Conservation (phyloP, 768 basidiomycete genomes). For the Trametes cingulata region DNA sequence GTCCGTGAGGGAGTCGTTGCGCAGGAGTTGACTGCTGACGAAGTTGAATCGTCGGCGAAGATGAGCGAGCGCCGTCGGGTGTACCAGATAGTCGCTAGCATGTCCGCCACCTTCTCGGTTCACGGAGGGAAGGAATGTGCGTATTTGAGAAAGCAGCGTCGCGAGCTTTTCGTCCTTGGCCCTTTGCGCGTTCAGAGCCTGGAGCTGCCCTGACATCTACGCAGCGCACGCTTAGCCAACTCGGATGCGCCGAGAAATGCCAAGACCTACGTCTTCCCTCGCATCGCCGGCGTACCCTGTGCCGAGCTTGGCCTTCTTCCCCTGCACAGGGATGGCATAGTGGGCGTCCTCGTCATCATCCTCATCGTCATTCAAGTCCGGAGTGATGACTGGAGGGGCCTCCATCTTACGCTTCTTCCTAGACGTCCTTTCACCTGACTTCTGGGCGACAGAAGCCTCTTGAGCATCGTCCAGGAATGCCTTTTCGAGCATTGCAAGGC, state of each 20-base stretch:
- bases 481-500: constrained; percentile 82
- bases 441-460: constrained; percentile 33
- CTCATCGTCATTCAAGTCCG: constrained; percentile 39
- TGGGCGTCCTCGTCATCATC: constrained; percentile 58
- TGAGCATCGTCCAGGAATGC: constrained; percentile 59
- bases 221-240: not conserved
- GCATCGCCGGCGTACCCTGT: constrained; percentile 85
- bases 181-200: constrained; percentile 73
- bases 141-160: constrained; percentile 64
- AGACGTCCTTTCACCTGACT: constrained; percentile 28
- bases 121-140: constrained; percentile 82
- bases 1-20: constrained; percentile 91
- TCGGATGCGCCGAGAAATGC: not conserved
- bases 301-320: constrained; percentile 75
- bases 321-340: constrained; percentile 41
- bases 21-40: constrained; percentile 79
- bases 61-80: constrained; percentile 89
- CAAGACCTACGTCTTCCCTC: constrained; percentile 76
- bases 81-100: constrained; percentile 89
- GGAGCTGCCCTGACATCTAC: constrained; percentile 63
- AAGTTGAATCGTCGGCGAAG: constrained; percentile 89
- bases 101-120: constrained; percentile 73
- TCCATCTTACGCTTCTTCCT: constrained; percentile 45
- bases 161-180: constrained; percentile 75
- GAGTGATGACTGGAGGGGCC: constrained; percentile 25